phyloP scores from a whole-genome alignment of 176 grass and related monocot species.

The Alloteropsis semialata region DNA sequence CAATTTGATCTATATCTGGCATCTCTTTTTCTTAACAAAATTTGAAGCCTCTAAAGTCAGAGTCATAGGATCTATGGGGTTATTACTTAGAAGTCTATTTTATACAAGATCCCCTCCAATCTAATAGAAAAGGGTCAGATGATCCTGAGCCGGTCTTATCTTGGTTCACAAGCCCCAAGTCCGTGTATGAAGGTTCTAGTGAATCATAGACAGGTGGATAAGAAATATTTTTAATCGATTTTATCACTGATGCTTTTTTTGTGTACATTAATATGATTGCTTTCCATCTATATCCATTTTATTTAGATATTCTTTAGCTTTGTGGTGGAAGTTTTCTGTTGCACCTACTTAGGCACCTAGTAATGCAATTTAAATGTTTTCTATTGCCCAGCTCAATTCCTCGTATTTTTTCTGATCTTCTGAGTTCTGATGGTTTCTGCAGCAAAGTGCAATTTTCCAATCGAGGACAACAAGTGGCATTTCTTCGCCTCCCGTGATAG shows the following conservation, averaged over 20 bases:
- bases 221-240: neutral
- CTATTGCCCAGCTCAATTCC: neutral
- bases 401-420: slow-evolving; percentile 19
- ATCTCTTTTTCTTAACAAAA: neutral
- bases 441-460: slow-evolving; percentile 64
- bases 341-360: neutral
- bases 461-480: slow-evolving; percentile 86
- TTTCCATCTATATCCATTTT: slow-evolving; percentile 12
- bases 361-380: neutral
- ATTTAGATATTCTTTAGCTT: neutral
- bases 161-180: no score
- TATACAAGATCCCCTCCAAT: no score
- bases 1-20: neutral
- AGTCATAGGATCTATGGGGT: no score
- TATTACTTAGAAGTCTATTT: no score
- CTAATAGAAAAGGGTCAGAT: no score
- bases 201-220: neutral
- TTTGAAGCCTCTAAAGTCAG: neutral
- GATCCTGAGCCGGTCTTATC: no score
- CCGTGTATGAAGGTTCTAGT: neutral
- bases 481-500: slow-evolving; percentile 74
- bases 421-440: slow-evolving; percentile 21
- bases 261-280: slow-evolving; percentile 15
- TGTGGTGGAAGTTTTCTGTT: neutral
- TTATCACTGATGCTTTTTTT: neutral